Percentiles rank a stretch among this genome's conserved stretches.
Conservation (phyloP, 345 rosid species). For the Corchorus capsularis region DNA sequence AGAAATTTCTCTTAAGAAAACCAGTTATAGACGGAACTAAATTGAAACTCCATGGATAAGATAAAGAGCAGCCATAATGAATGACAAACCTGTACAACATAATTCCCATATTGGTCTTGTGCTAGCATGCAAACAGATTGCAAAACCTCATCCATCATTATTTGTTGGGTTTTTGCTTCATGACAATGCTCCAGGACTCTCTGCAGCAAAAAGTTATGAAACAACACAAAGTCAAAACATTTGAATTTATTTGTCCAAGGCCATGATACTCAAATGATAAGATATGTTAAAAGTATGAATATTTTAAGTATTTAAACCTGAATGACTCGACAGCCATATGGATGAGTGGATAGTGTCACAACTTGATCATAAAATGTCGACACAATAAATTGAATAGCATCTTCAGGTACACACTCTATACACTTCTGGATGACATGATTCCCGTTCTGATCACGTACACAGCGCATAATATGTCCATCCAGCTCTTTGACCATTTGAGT, state of each 20-base stretch:
- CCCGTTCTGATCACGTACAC: conserved; percentile 97
- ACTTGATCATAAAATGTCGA: conserved; percentile 88
- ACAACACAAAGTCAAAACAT: not conserved
- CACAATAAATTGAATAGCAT: conserved; percentile 73
- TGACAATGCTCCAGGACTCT: conserved; percentile 92
- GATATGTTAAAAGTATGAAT: not conserved
- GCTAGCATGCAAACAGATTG: conserved; percentile 87
- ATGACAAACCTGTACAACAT: conserved; percentile 90
- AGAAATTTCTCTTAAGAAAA: not conserved
- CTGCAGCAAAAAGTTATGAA: conserved; percentile 38
- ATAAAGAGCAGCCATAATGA: not conserved
- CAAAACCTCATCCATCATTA: conserved; percentile 87
- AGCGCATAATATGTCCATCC: conserved; percentile 90
- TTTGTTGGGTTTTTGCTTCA: conserved; percentile 68
- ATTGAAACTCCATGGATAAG: not conserved
- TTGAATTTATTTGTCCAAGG: conserved; percentile 7
- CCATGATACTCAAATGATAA: conserved; percentile 3
- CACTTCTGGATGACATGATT: conserved; percentile 98
- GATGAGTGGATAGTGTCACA: conserved; percentile 82
- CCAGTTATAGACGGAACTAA: not conserved
- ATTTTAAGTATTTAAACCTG: conserved; percentile 50
- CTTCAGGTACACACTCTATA: conserved; percentile 93
- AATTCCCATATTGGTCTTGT: conserved; percentile 97
- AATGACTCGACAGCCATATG: conserved; percentile 97
- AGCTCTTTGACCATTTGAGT: conserved; percentile 89